phyloP scores from a whole-genome alignment of 306 rosid species.

The Vigna mungo region DNA sequence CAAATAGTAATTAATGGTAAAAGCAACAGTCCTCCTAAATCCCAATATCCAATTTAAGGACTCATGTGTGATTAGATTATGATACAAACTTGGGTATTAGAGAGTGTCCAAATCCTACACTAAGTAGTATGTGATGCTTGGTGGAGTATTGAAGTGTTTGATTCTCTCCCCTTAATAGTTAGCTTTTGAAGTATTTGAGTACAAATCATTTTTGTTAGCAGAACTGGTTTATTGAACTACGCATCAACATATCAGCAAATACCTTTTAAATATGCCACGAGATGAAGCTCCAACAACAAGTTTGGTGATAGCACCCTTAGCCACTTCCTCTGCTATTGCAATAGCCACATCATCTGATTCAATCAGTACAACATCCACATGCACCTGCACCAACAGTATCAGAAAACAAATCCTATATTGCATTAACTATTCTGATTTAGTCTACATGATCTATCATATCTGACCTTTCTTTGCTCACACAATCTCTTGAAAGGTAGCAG shows the following conservation, averaged over 20 bases:
- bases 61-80: not conserved
- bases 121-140: too few relatives aligned
- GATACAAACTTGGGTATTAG: too few relatives aligned
- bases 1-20: not conserved
- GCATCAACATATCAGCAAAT: constrained; percentile 36
- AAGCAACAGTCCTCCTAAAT: not conserved
- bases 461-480: constrained; percentile 79
- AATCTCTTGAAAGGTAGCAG: constrained; percentile 81
- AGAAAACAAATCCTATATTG: constrained; percentile 32
- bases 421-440: constrained; percentile 23
- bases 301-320: constrained; percentile 59
- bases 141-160: too few relatives aligned
- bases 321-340: constrained; percentile 78
- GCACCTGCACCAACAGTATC: constrained; percentile 62
- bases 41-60: not conserved
- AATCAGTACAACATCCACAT: constrained; percentile 66
- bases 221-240: not conserved
- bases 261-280: constrained; percentile 78
- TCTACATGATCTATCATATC: constrained; percentile 41
- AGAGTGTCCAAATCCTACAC: too few relatives aligned
- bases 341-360: constrained; percentile 82
- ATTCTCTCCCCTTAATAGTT: too few relatives aligned
- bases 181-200: too few relatives aligned
- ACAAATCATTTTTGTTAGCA: too few relatives aligned
- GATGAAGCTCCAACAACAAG: constrained; percentile 90